These are phyloP conservation scores for Galeopsis tetrahit DNA, from an alignment of 257 asterid species.

Conservation along the genomic window DNA sequence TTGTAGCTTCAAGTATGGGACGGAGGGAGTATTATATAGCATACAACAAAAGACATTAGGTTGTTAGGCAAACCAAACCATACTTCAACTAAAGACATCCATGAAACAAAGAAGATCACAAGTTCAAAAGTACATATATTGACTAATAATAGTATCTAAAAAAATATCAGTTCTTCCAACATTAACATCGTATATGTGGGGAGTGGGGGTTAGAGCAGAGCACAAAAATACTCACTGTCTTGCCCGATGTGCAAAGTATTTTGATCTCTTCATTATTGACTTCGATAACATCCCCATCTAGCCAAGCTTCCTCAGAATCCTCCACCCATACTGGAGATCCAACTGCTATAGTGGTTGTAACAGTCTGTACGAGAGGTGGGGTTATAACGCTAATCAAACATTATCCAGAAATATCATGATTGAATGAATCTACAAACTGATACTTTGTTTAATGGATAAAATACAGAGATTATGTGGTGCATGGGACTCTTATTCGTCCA, in stretches of 20 bases:
- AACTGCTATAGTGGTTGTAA: conserved; percentile 59
- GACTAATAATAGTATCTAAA: too few species aligned
- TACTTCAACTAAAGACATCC: too few species aligned
- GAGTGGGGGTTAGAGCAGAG: background rate
- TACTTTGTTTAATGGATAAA: background rate
- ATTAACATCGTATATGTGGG: background rate
- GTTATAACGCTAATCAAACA: conserved; percentile 20
- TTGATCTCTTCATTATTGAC: conserved; percentile 67
- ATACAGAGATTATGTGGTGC: background rate
- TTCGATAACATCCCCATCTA: conserved; percentile 77
- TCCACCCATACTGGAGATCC: conserved; percentile 97
- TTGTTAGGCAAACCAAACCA: too few species aligned
- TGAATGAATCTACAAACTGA: background rate
- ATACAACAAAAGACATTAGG: too few species aligned
- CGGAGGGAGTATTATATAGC: too few species aligned
- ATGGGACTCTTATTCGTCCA: background rate
- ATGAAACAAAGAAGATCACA: too few species aligned
- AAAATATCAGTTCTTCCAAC: too few species aligned
- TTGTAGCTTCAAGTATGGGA: too few species aligned
- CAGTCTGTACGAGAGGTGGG: conserved; percentile 56
- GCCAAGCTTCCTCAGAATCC: conserved; percentile 90
- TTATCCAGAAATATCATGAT: background rate
- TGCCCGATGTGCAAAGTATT: conserved; percentile 69
- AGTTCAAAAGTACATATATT: too few species aligned
- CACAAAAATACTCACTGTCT: conserved; percentile 57